Conservation (phyloP, 805 yeast genomes). For the Ogataea angusta region DNA sequence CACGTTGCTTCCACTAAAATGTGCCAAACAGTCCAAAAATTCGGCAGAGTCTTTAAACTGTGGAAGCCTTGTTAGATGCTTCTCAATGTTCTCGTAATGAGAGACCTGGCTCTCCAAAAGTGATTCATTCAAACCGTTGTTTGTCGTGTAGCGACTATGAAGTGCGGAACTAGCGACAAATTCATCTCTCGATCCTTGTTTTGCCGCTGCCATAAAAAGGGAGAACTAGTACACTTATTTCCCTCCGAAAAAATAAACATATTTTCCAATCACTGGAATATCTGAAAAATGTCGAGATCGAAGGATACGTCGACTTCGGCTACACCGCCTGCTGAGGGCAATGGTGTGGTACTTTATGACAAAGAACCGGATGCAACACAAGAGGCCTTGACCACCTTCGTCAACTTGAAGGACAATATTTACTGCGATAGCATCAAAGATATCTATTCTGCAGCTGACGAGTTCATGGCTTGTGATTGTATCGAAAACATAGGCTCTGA, state of each 20-base stretch:
- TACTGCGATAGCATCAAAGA: conserved; percentile 66
- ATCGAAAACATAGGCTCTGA: conserved; percentile 40
- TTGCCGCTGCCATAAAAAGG: not conserved
- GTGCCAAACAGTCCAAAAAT: conserved; percentile 25
- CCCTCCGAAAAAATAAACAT: conserved; percentile 6
- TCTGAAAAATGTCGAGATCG: conserved; percentile 4
- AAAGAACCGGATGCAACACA: conserved; percentile 56
- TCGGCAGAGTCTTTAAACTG: conserved; percentile 29
- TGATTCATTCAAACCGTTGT: conserved; percentile 3
- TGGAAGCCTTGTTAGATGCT: conserved; percentile 27
- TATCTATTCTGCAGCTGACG: conserved; percentile 60
- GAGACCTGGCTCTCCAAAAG: conserved; percentile 19
- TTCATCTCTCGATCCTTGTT: not conserved
- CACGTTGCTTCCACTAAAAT: conserved; percentile 15
- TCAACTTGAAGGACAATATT: conserved; percentile 52
- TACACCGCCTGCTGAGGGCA: conserved; percentile 20
- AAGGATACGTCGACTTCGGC: conserved; percentile 15
- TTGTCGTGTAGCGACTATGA: not conserved
- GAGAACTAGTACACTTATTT: not conserved
- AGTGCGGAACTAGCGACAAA: not conserved
- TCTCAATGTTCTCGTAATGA: conserved; percentile 27
- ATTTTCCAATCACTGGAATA: not conserved
- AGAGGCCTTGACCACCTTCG: conserved; percentile 65
- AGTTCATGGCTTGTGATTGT: conserved; percentile 91
- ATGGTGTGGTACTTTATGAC: conserved; percentile 25